phyloP scores from a whole-genome alignment of 179 eudicot genomes.

The Drosera spatulata region DNA sequence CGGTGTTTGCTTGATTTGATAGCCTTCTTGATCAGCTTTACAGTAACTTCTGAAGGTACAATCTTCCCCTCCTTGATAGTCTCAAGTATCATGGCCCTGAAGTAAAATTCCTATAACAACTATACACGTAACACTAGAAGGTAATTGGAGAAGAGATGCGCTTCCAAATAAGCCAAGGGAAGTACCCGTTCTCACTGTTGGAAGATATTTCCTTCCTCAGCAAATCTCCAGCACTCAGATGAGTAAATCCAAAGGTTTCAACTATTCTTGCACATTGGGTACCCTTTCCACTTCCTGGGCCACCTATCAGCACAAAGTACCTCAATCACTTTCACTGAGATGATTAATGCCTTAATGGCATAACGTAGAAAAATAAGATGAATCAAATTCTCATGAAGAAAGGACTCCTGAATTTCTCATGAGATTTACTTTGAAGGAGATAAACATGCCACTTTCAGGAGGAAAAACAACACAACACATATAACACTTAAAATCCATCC shows the following conservation, averaged over 20 bases:
- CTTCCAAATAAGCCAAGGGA: conserved; percentile 5
- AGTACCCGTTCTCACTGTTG: conserved; percentile 59
- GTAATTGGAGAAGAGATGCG: conserved; percentile 3
- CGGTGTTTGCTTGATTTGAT: conserved; percentile 45
- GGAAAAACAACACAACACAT: no score
- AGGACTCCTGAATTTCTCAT: no score
- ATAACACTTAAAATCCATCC: no score
- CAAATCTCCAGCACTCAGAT: conserved; percentile 89
- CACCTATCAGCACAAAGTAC: no score
- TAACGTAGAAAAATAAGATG: no score
- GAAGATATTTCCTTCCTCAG: conserved; percentile 69
- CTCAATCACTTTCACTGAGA: no score
- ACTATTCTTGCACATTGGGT: conserved; percentile 21
- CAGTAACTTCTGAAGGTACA: conserved; percentile 90
- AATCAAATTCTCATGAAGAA: no score
- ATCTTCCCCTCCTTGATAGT: conserved; percentile 75
- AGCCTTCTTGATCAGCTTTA: conserved; percentile 62
- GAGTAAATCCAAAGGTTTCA: conserved; percentile 75
- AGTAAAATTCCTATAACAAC: conserved; percentile 12
- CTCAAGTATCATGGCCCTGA: conserved; percentile 76
- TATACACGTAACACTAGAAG: conserved; percentile 3
- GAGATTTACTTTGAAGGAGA: no score
- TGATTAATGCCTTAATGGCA: no score
- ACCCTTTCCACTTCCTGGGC: no score
- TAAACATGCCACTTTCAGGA: no score